Conservation (phyloP, 345 rosid species). For the Salix exigua region DNA sequence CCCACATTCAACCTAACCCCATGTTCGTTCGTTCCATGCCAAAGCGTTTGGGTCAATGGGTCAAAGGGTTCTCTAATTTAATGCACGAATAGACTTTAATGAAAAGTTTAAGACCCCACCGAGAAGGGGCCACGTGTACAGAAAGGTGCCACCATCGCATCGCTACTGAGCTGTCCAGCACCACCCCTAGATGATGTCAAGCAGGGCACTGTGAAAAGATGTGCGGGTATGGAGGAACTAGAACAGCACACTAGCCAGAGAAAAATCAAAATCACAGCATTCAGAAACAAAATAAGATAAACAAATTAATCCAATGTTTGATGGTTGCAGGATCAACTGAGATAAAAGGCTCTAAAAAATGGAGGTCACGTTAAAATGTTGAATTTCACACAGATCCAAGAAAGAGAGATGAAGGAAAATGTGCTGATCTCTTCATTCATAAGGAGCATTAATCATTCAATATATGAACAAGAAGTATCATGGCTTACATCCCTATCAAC, state of each 20-base stretch:
- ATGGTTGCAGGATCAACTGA: background rate
- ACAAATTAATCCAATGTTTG: too few species aligned
- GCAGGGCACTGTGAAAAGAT: constrained; percentile 18
- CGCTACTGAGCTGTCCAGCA: constrained; percentile 9
- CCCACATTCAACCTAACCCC: constrained; percentile 16
- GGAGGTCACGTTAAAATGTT: background rate
- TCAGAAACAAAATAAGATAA: background rate
- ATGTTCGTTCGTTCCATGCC: background rate
- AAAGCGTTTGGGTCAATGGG: constrained; percentile 4
- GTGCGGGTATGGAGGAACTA: background rate
- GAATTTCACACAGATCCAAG: background rate
- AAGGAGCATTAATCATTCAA: constrained; percentile 9
- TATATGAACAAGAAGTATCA: constrained; percentile 1
- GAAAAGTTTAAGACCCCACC: constrained; percentile 6
- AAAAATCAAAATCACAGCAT: background rate
- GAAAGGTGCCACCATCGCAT: background rate
- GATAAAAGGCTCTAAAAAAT: background rate
- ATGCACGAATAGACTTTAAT: background rate
- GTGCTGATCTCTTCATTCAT: constrained; percentile 9
- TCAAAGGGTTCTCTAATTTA: background rate
- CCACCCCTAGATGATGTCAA: constrained; percentile 21
- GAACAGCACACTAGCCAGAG: background rate
- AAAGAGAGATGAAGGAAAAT: background rate
- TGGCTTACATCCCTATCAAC: constrained; percentile 19
- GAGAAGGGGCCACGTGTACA: background rate